These are phyloP conservation scores for Colletotrichum musicola DNA, from an alignment of 2,329 filamentous ascomycete genomes.

Conservation along the genomic window DNA sequence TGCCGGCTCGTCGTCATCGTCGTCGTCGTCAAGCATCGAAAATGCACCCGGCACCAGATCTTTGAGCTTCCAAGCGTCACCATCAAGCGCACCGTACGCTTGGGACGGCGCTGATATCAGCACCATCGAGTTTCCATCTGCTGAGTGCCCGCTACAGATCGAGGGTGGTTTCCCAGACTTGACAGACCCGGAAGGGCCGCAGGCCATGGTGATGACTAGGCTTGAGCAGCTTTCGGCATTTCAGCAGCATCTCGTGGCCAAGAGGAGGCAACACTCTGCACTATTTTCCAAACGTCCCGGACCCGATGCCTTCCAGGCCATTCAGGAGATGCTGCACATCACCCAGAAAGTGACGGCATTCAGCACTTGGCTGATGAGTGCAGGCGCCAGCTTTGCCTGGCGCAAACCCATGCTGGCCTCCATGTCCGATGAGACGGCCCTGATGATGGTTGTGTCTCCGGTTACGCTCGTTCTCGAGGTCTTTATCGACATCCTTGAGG, in stretches of 20 bases:
- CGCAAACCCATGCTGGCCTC: constrained; percentile 22
- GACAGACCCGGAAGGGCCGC: not conserved
- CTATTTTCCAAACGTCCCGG: not conserved
- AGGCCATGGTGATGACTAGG: constrained; percentile 8
- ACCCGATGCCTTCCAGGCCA: not conserved
- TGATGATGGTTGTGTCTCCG: constrained; percentile 29
- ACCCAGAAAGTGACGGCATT: constrained; percentile 19
- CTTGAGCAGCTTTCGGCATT: constrained; percentile 14
- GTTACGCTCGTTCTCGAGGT: constrained; percentile 26
- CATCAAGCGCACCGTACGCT: not conserved
- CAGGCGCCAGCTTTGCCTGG: constrained; percentile 17
- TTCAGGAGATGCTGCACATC: constrained; percentile 23
- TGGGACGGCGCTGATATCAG: constrained; percentile 6
- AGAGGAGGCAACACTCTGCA: not conserved
- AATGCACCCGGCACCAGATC: not conserved
- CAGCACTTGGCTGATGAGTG: constrained; percentile 18
- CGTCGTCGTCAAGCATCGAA: not conserved
- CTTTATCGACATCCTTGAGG: constrained; percentile 16
- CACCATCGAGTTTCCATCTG: not conserved
- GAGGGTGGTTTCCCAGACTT: not conserved
- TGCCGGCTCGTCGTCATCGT: not conserved
- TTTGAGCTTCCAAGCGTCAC: not conserved
- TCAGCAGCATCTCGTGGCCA: constrained; percentile 23
- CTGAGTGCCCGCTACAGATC: not conserved
- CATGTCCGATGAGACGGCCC: constrained; percentile 26